Percentiles rank a stretch among this genome's conserved stretches.
Evolutionary conservation across 129 eudicot species (phyloP).

Genomic region (Deinandra increscens): DNA sequence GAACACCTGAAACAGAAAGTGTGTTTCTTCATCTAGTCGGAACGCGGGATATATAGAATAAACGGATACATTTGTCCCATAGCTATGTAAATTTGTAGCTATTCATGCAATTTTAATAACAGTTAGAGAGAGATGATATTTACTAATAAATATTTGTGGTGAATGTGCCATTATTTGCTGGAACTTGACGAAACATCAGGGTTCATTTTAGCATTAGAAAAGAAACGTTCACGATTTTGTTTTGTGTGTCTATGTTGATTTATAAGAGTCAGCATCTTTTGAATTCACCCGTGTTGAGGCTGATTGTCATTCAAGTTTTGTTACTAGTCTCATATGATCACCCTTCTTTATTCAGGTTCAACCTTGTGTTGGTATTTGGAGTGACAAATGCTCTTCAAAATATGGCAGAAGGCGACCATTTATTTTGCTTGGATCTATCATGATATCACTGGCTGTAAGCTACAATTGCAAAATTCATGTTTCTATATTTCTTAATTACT

Average conservation of each 20-base stretch:
- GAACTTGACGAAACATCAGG: not conserved
- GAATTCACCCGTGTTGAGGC: constrained; percentile 14
- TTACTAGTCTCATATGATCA: constrained; percentile 2
- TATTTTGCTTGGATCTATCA: constrained; percentile 82
- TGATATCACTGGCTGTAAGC: constrained; percentile 88
- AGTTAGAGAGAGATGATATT: constrained; percentile 13
- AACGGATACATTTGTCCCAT: constrained; percentile 2
- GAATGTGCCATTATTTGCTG: not conserved
- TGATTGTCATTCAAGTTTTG: constrained; percentile 5
- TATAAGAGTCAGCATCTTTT: not conserved
- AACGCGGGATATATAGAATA: constrained; percentile 3
- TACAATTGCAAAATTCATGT: constrained; percentile 8
- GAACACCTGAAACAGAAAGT: not conserved
- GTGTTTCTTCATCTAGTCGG: constrained; percentile 15
- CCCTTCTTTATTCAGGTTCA: constrained; percentile 71
- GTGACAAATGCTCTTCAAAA: constrained; percentile 92
- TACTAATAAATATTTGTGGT: not conserved
- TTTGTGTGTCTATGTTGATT: constrained; percentile 2
- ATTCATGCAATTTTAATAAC: constrained; percentile 3
- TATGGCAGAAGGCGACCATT: constrained; percentile 96
- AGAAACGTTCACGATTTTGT: not conserved
- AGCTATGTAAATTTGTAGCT: not conserved
- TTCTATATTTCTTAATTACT: not conserved
- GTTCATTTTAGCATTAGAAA: constrained; percentile 5
- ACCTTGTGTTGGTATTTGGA: constrained; percentile 99